Conservation (phyloP, 2,329 filamentous ascomycete species). For the Escovopsis sp. region DNA sequence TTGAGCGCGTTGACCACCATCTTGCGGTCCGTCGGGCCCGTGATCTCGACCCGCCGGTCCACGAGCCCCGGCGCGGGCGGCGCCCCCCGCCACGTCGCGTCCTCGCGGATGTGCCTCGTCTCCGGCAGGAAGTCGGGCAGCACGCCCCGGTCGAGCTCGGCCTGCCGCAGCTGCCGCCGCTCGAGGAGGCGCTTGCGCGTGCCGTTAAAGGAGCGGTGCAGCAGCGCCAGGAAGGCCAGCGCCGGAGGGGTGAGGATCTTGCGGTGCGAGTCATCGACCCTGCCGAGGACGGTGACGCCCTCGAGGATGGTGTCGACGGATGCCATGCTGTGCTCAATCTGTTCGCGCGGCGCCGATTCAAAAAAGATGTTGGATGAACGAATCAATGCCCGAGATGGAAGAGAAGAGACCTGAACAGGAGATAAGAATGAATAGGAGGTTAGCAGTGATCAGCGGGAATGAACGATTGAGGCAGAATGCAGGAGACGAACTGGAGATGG, state of each 20-base stretch:
- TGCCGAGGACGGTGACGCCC: constrained; percentile 74
- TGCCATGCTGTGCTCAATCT: constrained; percentile 35
- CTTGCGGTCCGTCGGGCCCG: constrained; percentile 91
- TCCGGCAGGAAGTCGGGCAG: constrained; percentile 91
- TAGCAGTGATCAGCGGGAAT: too few relatives aligned
- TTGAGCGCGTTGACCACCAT: constrained; percentile 98
- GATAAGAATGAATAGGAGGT: too few relatives aligned
- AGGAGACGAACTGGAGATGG: background rate
- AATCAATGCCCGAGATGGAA: background rate
- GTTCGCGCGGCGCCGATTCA: constrained; percentile 3
- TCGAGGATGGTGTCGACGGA: constrained; percentile 64
- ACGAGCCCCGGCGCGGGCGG: constrained; percentile 82
- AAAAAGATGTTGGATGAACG: background rate
- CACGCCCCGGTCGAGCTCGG: constrained; percentile 78
- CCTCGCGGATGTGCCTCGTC: constrained; percentile 89
- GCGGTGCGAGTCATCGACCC: constrained; percentile 61
- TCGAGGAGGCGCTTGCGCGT: constrained; percentile 82
- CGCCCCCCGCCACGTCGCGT: constrained; percentile 85
- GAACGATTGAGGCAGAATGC: background rate
- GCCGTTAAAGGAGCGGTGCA: constrained; percentile 87
- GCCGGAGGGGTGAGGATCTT: constrained; percentile 89
- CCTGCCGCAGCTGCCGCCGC: constrained; percentile 72
- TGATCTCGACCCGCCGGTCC: constrained; percentile 92
- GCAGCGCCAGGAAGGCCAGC: constrained; percentile 78
- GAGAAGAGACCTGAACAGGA: background rate